These are phyloP conservation scores for Neurospora tetrasperma DNA, from an alignment of 495 filamentous ascomycete species.

Conservation along the genomic window DNA sequence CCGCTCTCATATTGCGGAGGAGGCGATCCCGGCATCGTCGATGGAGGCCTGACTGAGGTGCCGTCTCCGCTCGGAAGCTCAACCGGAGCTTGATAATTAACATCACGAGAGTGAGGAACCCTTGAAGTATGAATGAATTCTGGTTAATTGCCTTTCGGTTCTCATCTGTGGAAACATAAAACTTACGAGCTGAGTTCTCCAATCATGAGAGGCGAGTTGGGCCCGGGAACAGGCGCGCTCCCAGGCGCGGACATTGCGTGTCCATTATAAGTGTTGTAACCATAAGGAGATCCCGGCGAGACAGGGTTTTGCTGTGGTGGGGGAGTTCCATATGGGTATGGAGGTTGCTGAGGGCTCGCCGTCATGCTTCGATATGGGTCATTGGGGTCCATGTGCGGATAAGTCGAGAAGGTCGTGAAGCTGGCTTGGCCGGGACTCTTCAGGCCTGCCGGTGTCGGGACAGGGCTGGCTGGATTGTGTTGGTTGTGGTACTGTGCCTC, in stretches of 20 bases:
- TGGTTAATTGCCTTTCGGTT: neutral
- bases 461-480: constrained; percentile 1
- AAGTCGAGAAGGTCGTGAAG: constrained; percentile 9
- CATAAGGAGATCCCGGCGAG: neutral
- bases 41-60: neutral
- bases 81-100: neutral
- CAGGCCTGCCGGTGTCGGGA: neutral
- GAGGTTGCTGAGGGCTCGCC: constrained; percentile 3
- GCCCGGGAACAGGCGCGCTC: neutral
- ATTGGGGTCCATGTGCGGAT: neutral
- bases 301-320: constrained; percentile 2
- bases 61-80: neutral
- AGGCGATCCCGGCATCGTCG: neutral
- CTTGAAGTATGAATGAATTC: neutral
- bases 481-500: constrained; percentile 14
- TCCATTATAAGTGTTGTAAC: neutral
- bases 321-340: constrained; percentile 5
- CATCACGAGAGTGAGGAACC: neutral
- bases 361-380: constrained; percentile 7
- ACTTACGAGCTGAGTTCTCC: neutral
- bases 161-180: neutral
- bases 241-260: neutral
- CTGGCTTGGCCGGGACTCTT: constrained; percentile 22
- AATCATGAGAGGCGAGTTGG: neutral
- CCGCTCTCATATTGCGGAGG: neutral